Evolutionary conservation across 129 eudicot species (phyloP).

Genomic region (Ambrosia trifida): DNA sequence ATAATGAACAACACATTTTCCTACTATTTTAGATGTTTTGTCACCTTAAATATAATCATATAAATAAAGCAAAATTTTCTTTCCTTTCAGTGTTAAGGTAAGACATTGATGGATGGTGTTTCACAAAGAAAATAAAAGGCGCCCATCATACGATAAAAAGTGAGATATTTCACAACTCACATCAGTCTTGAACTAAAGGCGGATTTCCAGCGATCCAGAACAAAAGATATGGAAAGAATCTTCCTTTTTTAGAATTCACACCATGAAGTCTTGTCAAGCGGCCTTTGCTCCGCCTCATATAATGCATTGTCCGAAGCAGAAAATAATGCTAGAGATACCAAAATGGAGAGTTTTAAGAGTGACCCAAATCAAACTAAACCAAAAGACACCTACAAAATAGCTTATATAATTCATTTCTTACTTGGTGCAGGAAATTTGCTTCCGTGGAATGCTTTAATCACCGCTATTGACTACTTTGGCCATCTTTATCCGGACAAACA

Average conservation of each 20-base stretch:
- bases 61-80: conserved; percentile 9
- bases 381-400: conserved; percentile 62
- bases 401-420: conserved; percentile 72
- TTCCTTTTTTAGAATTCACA: conserved; percentile 21
- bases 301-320: conserved; percentile 22
- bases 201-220: conserved; percentile 29
- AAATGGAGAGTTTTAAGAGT: conserved; percentile 48
- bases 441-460: conserved; percentile 90
- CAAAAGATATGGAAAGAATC: conserved; percentile 37
- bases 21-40: too few relatives aligned
- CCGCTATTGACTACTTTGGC: conserved; percentile 80
- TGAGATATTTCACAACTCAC: conserved; percentile 30
- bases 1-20: too few relatives aligned
- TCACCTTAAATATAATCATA: too few relatives aligned
- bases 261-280: conserved; percentile 27
- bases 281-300: conserved; percentile 24
- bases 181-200: conserved; percentile 23
- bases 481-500: conserved; percentile 64
- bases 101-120: too few relatives aligned
- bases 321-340: conserved; percentile 1
- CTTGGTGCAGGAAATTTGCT: conserved; percentile 94
- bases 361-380: conserved; percentile 35
- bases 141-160: conserved; percentile 9
- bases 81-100: not conserved
- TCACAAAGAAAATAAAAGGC: conserved; percentile 7